A percentile compares a stretch with the other conserved stretches of the same genome.
These are phyloP conservation scores for Suillus bovinus DNA, from an alignment of 768 basidiomycete genomes.

Conservation along the genomic window DNA sequence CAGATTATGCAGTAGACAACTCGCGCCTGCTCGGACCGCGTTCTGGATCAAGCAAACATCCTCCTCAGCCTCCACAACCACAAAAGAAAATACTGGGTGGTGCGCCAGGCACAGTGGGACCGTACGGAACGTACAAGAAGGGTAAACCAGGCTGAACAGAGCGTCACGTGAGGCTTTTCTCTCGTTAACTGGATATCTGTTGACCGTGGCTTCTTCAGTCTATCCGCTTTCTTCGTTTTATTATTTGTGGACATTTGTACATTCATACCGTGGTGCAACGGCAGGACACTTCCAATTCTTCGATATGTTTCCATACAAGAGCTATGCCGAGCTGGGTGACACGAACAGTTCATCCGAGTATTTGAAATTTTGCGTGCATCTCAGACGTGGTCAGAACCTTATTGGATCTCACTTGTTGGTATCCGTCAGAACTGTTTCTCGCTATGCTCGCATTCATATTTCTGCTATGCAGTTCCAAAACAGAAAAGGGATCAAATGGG, in stretches of 20 bases:
- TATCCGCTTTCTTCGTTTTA: not conserved
- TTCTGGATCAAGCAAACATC: conserved; percentile 13
- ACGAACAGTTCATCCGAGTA: not conserved
- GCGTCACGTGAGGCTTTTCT: not conserved
- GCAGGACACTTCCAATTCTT: not conserved
- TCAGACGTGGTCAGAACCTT: not conserved
- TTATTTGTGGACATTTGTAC: not conserved
- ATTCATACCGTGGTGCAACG: not conserved
- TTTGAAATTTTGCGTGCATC: not conserved
- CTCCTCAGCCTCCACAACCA: conserved; percentile 8
- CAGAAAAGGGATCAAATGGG: not conserved
- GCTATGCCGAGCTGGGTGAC: not conserved
- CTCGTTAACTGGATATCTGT: not conserved
- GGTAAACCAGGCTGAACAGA: not conserved
- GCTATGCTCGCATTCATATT: not conserved
- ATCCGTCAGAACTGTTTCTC: not conserved
- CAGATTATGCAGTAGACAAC: conserved; percentile 20
- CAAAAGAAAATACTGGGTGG: conserved; percentile 34
- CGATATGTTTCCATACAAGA: not conserved
- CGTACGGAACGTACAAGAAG: conserved; percentile 44
- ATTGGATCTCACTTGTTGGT: not conserved
- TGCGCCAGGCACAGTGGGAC: conserved; percentile 38
- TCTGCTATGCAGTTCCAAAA: not conserved
- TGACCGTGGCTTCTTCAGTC: not conserved
- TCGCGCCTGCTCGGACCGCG: conserved; percentile 17